phyloP scores from a whole-genome alignment of 2,329 filamentous ascomycete species.

The Clonostachys sp. region DNA sequence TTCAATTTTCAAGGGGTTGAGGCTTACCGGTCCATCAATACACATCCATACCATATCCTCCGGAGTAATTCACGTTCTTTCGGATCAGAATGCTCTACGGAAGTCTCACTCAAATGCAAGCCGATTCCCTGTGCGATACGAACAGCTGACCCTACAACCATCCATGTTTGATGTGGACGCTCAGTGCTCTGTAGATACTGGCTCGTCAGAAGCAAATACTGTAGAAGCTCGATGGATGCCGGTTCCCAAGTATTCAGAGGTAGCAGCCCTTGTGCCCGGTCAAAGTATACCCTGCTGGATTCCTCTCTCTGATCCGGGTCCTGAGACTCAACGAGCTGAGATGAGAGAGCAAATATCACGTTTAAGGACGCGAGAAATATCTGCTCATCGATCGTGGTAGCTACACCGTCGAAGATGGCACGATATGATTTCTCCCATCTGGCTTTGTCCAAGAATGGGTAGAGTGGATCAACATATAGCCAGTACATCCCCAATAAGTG shows the following conservation, averaged over 20 bases:
- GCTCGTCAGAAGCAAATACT: constrained; percentile 39
- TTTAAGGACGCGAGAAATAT: constrained; percentile 39
- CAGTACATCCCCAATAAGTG: constrained; percentile 38
- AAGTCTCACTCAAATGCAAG: constrained; percentile 33
- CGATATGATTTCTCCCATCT: constrained; percentile 30
- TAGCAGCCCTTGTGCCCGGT: constrained; percentile 32
- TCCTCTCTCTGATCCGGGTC: constrained; percentile 29
- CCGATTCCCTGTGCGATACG: constrained; percentile 41
- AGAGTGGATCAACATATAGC: constrained; percentile 38
- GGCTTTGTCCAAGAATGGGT: constrained; percentile 34
- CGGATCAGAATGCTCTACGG: constrained; percentile 10
- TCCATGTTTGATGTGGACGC: constrained; percentile 42
- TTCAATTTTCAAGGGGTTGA: too few species aligned
- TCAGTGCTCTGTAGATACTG: constrained; percentile 45
- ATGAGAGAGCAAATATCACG: constrained; percentile 38
- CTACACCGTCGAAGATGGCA: constrained; percentile 30
- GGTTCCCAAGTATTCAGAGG: constrained; percentile 35
- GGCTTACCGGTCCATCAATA: constrained; percentile 28
- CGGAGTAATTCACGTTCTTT: constrained; percentile 17
- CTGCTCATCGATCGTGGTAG: constrained; percentile 28
- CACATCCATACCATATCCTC: constrained; percentile 28
- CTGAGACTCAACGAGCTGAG: constrained; percentile 35
- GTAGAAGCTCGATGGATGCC: constrained; percentile 35
- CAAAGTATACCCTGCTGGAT: constrained; percentile 33
- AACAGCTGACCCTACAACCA: constrained; percentile 38